Conservation (phyloP, 1,284 basidiomycete species). For the Boletus putidus region DNA sequence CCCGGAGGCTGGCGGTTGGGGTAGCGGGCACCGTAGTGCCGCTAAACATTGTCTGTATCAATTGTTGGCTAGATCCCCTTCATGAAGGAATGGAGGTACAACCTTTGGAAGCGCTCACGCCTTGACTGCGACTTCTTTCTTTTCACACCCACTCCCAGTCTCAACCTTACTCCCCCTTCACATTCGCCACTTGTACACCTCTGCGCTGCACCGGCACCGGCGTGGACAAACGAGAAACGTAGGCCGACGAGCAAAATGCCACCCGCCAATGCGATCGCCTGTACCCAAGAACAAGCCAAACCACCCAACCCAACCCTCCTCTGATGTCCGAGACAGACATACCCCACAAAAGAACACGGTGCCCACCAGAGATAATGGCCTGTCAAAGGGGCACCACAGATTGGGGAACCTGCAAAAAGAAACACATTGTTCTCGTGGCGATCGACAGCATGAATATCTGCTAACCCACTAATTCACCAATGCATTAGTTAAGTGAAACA, state of each 20-base stretch:
- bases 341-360: constrained; percentile 35
- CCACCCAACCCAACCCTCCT: neutral
- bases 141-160: too few relatives aligned
- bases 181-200: neutral
- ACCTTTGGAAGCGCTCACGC: neutral
- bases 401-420: constrained; percentile 29
- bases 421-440: neutral
- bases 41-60: too few relatives aligned
- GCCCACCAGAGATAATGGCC: constrained; percentile 34
- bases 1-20: too few relatives aligned
- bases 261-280: constrained; percentile 18
- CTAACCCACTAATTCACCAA: constrained; percentile 32
- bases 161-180: neutral
- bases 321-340: constrained; percentile 5
- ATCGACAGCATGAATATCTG: neutral
- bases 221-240: constrained; percentile 11
- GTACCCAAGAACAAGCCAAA: neutral
- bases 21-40: too few relatives aligned
- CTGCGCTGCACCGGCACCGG: neutral
- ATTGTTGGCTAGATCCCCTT: too few relatives aligned
- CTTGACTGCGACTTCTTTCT: neutral
- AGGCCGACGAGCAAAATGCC: constrained; percentile 14
- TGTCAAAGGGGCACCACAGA: constrained; percentile 36
- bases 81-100: too few relatives aligned
- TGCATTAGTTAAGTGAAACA: constrained; percentile 13